Base-by-base conservation (phyloP, 305 asterid genomes). In the Fraxinus nigra region DNA sequence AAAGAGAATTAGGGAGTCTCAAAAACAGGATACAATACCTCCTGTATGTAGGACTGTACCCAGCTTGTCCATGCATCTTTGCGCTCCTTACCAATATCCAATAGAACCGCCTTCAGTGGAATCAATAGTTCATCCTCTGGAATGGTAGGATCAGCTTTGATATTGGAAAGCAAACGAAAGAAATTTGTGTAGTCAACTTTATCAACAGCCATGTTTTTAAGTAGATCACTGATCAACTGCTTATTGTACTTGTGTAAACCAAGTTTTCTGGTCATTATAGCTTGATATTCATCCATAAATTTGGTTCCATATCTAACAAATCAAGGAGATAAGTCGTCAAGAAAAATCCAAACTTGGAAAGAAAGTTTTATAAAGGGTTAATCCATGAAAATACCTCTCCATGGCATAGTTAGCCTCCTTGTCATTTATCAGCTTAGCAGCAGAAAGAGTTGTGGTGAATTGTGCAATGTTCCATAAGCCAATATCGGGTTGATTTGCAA, bases 101-200 rank as follows among this genome's bases (percentile, higher is more conserved):
- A 87, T 63, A 96, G 89, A 79, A 87, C 99, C 78, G 98, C 95
- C 88, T 94, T 94, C 78, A 96, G 85, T 51, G 99, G 98, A 88
- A 86, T 67, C 88, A 93, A 87, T 78, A 93, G 87, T 85, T 93
- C 93, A 51, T 90, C 93, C 67, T 89, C 94, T 43, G 87, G 91
- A 82, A 87, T 86, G 37, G 90, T 82, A 26, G 90, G 85, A 84
- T 94, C 95, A 78, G 97, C 94, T 89, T 96, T 93, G 84, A 96
- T 83, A 85, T 94, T 94, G 63, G 99, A 94, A 69, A 96, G 94
- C 86, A 87, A 83, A 87, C 98, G 95, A 81, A 94, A 96, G 91
- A 96, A 96, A 81, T 94, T 96, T 70, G 99, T 96, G 93, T 94
- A 94, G 92, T 96, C 98, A 77, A 94, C 98, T 90, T 96, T 96